Percentiles rank a stretch among this genome's conserved stretches.
phyloP scores from a whole-genome alignment of 1,284 basidiomycete genomes.

The Boletus holoroseus region DNA sequence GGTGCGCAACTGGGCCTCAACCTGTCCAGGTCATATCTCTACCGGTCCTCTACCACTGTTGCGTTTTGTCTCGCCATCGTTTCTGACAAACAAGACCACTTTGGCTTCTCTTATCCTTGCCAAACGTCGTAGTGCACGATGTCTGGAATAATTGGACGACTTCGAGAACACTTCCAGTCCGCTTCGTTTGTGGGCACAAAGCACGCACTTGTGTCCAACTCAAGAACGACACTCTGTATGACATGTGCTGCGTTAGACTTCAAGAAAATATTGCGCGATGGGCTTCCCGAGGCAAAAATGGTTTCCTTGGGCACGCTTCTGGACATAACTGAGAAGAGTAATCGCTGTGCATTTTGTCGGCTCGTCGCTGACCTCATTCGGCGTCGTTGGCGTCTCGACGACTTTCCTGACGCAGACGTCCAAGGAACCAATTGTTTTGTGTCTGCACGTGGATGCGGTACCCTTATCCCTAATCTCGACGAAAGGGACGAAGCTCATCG shows the following conservation, averaged over 20 bases:
- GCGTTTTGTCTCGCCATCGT: too few relatives aligned
- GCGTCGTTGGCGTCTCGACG: conserved; percentile 17
- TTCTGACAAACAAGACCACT: not conserved
- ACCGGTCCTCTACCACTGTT: too few relatives aligned
- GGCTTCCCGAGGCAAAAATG: conserved; percentile 6
- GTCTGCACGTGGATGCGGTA: conserved; percentile 3
- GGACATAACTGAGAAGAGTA: conserved; percentile 11
- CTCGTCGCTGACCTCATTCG: conserved; percentile 13
- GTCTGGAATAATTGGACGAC: conserved; percentile 4
- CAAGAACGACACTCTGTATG: conserved; percentile 4
- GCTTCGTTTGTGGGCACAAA: not conserved
- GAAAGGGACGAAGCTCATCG: conserved; percentile 17
- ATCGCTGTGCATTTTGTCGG: conserved; percentile 16
- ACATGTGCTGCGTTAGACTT: conserved; percentile 16
- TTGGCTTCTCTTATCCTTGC: not conserved
- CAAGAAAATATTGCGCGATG: conserved; percentile 14
- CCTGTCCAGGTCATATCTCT: too few relatives aligned
- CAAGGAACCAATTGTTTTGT: conserved; percentile 1
- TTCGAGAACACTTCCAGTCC: conserved; percentile 3
- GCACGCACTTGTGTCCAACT: not conserved
- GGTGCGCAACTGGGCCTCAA: too few relatives aligned
- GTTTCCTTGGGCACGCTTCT: conserved; percentile 11
- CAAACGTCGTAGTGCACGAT: not conserved
- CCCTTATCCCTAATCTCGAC: not conserved
- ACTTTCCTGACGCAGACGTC: conserved; percentile 11